Evolutionary conservation across 805 yeast species (phyloP).

Genomic region (Metschnikowia proteae): DNA sequence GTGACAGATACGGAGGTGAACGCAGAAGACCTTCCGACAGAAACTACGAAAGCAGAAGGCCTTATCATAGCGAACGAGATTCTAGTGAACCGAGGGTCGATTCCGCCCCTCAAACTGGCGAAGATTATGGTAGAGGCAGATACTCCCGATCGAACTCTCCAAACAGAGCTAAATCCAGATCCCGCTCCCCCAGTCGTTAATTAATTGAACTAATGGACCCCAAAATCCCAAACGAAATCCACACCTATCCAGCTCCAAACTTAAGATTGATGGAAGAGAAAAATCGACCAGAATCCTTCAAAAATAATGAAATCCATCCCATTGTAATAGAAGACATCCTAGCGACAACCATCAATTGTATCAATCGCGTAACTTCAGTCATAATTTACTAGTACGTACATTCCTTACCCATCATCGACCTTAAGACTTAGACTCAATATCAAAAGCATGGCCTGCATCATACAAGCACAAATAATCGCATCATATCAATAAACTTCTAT

Average conservation of each 20-base stretch:
- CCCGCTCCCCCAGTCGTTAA: conserved; percentile 31
- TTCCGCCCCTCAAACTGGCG: conserved; percentile 7
- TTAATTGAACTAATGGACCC: background rate
- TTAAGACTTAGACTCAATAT: background rate
- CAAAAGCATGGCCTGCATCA: background rate
- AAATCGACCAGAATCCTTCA: background rate
- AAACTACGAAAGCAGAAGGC: conserved; percentile 11
- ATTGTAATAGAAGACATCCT: conserved; percentile 1
- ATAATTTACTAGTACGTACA: background rate
- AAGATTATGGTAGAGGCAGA: conserved; percentile 22
- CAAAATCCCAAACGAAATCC: background rate
- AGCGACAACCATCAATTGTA: background rate
- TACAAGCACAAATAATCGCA: background rate
- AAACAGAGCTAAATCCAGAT: conserved; percentile 36
- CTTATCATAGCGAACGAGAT: conserved; percentile 14
- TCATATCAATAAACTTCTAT: too few species aligned
- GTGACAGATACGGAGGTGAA: conserved; percentile 17
- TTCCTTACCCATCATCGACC: background rate
- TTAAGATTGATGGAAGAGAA: background rate
- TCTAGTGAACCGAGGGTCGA: conserved; percentile 14
- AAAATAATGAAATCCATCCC: background rate
- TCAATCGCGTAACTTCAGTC: background rate
- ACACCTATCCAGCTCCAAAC: background rate
- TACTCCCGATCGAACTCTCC: conserved; percentile 32
- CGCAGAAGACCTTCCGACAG: conserved; percentile 13